Evolutionary conservation across 257 asterid genomes (phyloP).

Genomic region (Pogostemon cablin): DNA sequence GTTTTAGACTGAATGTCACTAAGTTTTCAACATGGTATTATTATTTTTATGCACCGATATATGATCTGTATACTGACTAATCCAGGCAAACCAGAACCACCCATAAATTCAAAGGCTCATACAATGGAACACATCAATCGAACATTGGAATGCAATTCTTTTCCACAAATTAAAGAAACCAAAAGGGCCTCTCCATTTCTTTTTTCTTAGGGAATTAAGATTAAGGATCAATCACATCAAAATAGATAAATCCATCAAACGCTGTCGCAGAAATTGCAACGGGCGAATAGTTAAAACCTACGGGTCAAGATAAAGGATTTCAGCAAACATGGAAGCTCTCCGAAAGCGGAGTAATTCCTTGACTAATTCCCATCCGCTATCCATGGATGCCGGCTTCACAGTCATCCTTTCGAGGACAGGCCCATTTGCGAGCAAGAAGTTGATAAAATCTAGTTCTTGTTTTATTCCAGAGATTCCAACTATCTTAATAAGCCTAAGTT

Average conservation of each 20-base stretch:
- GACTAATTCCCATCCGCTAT: conserved; percentile 70
- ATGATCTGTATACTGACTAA: too few species aligned
- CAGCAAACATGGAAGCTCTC: conserved; percentile 79
- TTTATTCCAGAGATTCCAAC: conserved; percentile 63
- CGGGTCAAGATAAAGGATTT: conserved; percentile 69
- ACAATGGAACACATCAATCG: too few species aligned
- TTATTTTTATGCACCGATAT: too few species aligned
- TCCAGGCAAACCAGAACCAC: too few species aligned
- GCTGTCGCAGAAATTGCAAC: neutral
- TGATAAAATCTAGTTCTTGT: conserved; percentile 77
- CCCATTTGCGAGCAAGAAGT: conserved; percentile 68
- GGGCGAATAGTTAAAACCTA: conserved; percentile 31
- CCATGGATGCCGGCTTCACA: conserved; percentile 66
- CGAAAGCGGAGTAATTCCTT: conserved; percentile 83
- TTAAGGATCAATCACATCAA: neutral
- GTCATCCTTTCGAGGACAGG: conserved; percentile 83
- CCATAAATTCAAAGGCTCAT: too few species aligned
- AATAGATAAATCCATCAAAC: neutral
- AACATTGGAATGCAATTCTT: too few species aligned
- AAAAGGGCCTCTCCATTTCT: too few species aligned
- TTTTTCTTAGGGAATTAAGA: too few species aligned
- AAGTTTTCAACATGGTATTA: too few species aligned
- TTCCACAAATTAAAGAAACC: too few species aligned
- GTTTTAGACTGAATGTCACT: too few species aligned
- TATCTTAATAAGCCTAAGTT: conserved; percentile 64